These are phyloP conservation scores for Euphorbia peplus DNA, from an alignment of 345 rosid species.

Conservation along the genomic window DNA sequence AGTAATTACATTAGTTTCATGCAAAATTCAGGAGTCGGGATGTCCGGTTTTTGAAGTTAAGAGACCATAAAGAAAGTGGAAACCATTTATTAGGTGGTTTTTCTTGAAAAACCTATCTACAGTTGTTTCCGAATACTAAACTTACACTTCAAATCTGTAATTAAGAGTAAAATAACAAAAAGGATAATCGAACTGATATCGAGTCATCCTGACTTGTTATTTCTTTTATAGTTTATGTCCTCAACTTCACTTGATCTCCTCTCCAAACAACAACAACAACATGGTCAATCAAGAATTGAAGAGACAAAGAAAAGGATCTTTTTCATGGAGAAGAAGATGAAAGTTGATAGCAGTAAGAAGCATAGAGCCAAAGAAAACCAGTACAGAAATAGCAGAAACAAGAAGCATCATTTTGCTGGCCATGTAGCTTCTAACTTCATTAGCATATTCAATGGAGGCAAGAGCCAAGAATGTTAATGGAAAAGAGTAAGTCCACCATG, in stretches of 20 bases:
- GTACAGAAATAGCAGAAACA: slow-evolving; percentile 42
- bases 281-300: background rate
- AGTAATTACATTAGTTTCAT: too few relatives aligned
- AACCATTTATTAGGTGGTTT: too few relatives aligned
- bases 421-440: slow-evolving; percentile 35
- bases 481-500: slow-evolving; percentile 74
- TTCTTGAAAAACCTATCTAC: too few relatives aligned
- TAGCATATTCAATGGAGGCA: slow-evolving; percentile 49
- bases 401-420: slow-evolving; percentile 42
- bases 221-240: background rate
- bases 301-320: slow-evolving; percentile 32
- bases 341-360: slow-evolving; percentile 42
- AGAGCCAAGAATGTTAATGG: slow-evolving; percentile 54
- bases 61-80: too few relatives aligned
- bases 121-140: too few relatives aligned
- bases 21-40: too few relatives aligned
- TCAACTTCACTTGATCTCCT: background rate
- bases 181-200: too few relatives aligned
- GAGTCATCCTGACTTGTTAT: too few relatives aligned
- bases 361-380: slow-evolving; percentile 49
- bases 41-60: too few relatives aligned
- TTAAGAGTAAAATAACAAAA: too few relatives aligned
- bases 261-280: background rate
- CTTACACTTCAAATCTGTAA: too few relatives aligned
- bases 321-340: slow-evolving; percentile 26